Conservation (phyloP, 192 early-diverging fungal genomes). For the Umbelopsis sp. region DNA sequence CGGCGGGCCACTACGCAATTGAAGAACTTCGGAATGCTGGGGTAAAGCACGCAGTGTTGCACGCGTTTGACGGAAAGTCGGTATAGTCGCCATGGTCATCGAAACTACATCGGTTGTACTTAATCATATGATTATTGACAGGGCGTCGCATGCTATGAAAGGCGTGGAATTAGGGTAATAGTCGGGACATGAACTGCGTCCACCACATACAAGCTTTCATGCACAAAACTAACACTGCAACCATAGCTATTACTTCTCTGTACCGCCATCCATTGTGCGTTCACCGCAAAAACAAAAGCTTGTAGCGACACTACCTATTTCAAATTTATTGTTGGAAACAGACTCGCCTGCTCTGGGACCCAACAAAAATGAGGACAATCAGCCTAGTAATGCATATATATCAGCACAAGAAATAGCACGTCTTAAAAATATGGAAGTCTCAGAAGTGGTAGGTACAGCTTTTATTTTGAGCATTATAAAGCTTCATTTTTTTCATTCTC, state of each 20-base stretch:
- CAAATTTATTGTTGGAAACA: conserved; percentile 56
- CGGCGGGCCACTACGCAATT: conserved; percentile 58
- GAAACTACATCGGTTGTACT: not conserved
- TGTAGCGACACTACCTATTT: conserved; percentile 47
- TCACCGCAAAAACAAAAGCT: conserved; percentile 53
- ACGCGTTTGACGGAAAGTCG: conserved; percentile 61
- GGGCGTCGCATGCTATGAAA: conserved; percentile 45
- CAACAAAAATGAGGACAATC: conserved; percentile 52
- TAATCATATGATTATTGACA: not conserved
- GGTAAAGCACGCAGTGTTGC: conserved; percentile 52
- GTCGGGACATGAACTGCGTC: not conserved
- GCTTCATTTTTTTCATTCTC: not conserved
- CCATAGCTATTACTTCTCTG: conserved; percentile 52
- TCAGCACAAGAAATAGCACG: conserved; percentile 54
- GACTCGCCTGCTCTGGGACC: conserved; percentile 59
- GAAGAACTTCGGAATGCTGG: conserved; percentile 49
- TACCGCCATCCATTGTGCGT: conserved; percentile 55
- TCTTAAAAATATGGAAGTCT: conserved; percentile 48
- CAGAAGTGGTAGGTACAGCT: conserved; percentile 43
- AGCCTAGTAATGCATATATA: conserved; percentile 48
- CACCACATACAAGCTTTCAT: not conserved
- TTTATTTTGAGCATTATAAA: not conserved
- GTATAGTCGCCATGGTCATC: not conserved
- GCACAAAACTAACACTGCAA: not conserved
- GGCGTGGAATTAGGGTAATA: conserved; percentile 43